Evolutionary conservation across 345 rosid species (phyloP), one percentile per base, ranked within the genome.

Genomic region (Populus ilicifolia): DNA sequence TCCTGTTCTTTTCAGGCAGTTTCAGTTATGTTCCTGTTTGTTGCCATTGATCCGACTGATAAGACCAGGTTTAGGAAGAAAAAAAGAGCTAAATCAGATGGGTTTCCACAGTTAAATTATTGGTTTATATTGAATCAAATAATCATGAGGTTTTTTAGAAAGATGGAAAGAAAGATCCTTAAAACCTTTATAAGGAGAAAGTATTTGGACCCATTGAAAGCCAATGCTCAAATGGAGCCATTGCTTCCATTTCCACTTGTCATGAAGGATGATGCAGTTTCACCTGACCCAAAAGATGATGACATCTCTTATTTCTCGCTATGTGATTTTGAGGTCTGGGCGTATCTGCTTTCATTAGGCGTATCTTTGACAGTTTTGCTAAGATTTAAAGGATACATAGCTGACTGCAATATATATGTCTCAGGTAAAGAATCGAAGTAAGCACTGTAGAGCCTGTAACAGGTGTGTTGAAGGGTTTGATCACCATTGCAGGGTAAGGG

Each of bases 391-490:
- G 64, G 64, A 59, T 23, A 13, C 20, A 39, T 30, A 13, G 25
- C 48, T 29, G 70, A 50, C 41, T 50, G 43, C 54, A 36, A 78
- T 25, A 20, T 54, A 33, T 73, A 50, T 72, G 29, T 75, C 74
- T 77, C 74, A 93, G 97, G 99, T 96, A 79, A 93, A 92, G 86
- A 92, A 86, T 70, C 92, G 89, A 73, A 96, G 99, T 88, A 96
- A 96, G 87, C 99, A 96, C 73, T 93, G 99, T 73, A 86, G 98
- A 85, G 84, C 95, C 61, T 96, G 99, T 85, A 90, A 93, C 84
- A 84, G 98, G 6, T 96, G 98, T 84, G 97, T 92, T 46, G 99
- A 96, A 83, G 98, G 99, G 75, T 96, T 96, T 83, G 99, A 96
- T 83, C 99, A 96, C 80, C 99, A 96, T 83, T 96, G 99, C 89